Percentiles rank a stretch among this genome's conserved stretches.
Evolutionary conservation across 768 basidiomycete genomes (phyloP).

Genomic region (Coprinellus micaceus): DNA sequence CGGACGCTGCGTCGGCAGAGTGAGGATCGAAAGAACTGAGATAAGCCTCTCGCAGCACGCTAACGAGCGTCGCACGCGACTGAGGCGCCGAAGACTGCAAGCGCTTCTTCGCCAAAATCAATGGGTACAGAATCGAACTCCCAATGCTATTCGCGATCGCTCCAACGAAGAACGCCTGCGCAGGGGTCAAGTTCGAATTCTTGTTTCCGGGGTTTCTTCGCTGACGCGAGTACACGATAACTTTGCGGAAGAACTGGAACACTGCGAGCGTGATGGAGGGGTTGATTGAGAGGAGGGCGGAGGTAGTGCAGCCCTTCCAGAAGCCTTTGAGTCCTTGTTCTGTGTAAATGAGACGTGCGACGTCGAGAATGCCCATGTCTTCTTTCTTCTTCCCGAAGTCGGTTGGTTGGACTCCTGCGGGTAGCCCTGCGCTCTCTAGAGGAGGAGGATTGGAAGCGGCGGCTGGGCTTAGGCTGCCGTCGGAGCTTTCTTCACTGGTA

Average conservation of each 20-base stretch:
- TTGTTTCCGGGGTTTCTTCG: conserved; percentile 9
- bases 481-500: neutral
- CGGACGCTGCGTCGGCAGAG: neutral
- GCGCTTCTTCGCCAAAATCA: conserved; percentile 58
- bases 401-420: neutral
- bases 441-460: neutral
- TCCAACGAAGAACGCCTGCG: conserved; percentile 53
- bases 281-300: conserved; percentile 48
- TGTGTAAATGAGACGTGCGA: conserved; percentile 41
- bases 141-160: conserved; percentile 52
- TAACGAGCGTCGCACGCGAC: conserved; percentile 35
- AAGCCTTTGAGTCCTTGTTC: conserved; percentile 51
- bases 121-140: conserved; percentile 46
- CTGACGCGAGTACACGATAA: conserved; percentile 25
- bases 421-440: neutral
- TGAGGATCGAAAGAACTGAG: conserved; percentile 17
- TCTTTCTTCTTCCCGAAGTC: neutral
- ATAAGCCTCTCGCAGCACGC: conserved; percentile 34
- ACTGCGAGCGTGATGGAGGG: conserved; percentile 56
- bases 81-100: conserved; percentile 27
- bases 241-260: conserved; percentile 47
- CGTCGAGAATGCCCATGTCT: conserved; percentile 22
- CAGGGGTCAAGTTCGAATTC: conserved; percentile 31
- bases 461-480: neutral
- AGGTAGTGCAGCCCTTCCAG: conserved; percentile 55